A percentile compares a stretch with the other conserved stretches of the same genome.
phyloP scores from a whole-genome alignment of 2,329 filamentous ascomycete genomes.

The Claviceps sp. region DNA sequence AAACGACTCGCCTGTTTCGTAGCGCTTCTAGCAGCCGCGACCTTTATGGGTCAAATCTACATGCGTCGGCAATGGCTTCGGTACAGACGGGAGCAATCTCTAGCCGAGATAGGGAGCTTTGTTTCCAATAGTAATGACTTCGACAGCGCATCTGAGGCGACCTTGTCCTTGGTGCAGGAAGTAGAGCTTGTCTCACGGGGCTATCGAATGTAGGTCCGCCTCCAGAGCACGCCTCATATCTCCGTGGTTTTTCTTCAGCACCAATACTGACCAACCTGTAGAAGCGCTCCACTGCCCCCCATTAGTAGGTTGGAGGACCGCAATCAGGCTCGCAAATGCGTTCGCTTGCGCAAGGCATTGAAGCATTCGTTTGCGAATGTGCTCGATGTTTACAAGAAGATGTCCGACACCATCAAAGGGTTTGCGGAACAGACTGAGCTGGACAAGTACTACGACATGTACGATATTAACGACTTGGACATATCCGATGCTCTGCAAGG shows the following conservation, averaged over 20 bases:
- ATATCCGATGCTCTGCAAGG: constrained; percentile 55
- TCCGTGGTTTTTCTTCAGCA: background rate
- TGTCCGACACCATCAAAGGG: constrained; percentile 52
- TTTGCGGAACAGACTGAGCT: constrained; percentile 71
- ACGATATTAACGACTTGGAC: constrained; percentile 63
- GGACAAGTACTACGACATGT: constrained; percentile 86
- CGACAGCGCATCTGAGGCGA: constrained; percentile 62
- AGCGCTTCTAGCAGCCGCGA: constrained; percentile 38
- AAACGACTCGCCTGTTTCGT: constrained; percentile 38
- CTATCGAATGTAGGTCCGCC: constrained; percentile 59
- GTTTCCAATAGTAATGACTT: constrained; percentile 67
- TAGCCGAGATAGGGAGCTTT: constrained; percentile 54
- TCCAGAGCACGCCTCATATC: background rate
- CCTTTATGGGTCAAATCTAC: constrained; percentile 51
- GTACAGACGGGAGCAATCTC: constrained; percentile 60
- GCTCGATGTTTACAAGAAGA: constrained; percentile 58
- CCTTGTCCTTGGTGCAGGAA: constrained; percentile 75
- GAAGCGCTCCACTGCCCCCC: constrained; percentile 81
- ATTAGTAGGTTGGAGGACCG: constrained; percentile 81
- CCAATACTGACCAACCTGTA: constrained; percentile 20
- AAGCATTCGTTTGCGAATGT: constrained; percentile 55
- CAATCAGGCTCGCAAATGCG: constrained; percentile 64
- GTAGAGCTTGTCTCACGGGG: constrained; percentile 90
- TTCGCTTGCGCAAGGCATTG: constrained; percentile 65
- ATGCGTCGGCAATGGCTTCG: constrained; percentile 70